phyloP scores from a whole-genome alignment of 495 filamentous ascomycete genomes.

The Daldinia vernicosa region DNA sequence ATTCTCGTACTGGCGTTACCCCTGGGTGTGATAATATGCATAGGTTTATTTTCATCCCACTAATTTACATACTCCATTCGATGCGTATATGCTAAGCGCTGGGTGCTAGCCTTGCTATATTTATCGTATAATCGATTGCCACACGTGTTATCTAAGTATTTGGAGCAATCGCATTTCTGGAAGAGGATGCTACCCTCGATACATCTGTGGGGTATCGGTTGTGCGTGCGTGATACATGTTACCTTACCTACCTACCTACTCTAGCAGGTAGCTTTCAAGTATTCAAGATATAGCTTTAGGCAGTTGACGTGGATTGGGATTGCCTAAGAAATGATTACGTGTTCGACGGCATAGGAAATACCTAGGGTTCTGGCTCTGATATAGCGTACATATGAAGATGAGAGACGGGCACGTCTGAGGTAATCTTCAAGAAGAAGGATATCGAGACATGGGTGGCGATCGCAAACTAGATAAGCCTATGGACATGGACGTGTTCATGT shows the following conservation, averaged over 20 bases:
- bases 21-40: slow-evolving; percentile 20
- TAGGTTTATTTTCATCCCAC: background rate
- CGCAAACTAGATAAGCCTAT: slow-evolving; percentile 34
- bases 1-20: slow-evolving; percentile 6
- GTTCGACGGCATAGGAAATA: slow-evolving; percentile 7
- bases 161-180: background rate
- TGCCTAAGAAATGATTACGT: slow-evolving; percentile 6
- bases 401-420: slow-evolving; percentile 13
- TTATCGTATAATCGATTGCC: slow-evolving; percentile 13
- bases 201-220: slow-evolving; percentile 13
- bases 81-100: slow-evolving; percentile 1
- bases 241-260: slow-evolving; percentile 40
- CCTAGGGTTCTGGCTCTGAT: slow-evolving; percentile 10
- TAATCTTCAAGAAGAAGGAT: slow-evolving; percentile 26
- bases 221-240: slow-evolving; percentile 21
- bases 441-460: slow-evolving; percentile 21
- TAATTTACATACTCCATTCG: background rate
- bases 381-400: slow-evolving; percentile 4
- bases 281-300: background rate
- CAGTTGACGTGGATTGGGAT: slow-evolving; percentile 11
- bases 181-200: slow-evolving; percentile 12
- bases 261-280: slow-evolving; percentile 29
- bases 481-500: background rate
- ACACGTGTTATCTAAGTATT: background rate
- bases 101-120: slow-evolving; percentile 2